Percentiles rank a stretch among this genome's conserved stretches.
These are phyloP conservation scores for Fusarium ramigenum DNA, from an alignment of 2,329 filamentous ascomycete species.

Conservation along the genomic window DNA sequence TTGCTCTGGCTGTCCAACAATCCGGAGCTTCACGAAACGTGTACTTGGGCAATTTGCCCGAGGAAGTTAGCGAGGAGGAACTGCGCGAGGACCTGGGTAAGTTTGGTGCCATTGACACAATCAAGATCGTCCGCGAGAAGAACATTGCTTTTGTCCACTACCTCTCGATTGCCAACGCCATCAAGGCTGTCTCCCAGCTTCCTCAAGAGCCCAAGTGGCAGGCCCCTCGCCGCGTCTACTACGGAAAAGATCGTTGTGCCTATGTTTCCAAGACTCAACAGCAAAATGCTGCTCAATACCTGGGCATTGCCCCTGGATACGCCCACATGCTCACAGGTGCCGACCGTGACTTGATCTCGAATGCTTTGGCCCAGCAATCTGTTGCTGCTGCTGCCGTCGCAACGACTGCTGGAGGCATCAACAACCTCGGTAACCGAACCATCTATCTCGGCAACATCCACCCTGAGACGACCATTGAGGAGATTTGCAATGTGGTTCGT, in stretches of 20 bases:
- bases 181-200: constrained; percentile 96
- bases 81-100: constrained; percentile 94
- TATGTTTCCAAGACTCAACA: constrained; percentile 99
- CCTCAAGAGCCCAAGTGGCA: constrained; percentile 98
- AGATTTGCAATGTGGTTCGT: constrained; percentile 98
- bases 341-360: constrained; percentile 96
- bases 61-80: constrained; percentile 91
- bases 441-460: constrained; percentile 99
- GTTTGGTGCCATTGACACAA: constrained; percentile 94
- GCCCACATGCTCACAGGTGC: constrained; percentile 96
- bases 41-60: constrained; percentile 91
- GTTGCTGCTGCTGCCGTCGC: constrained; percentile 96
- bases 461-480: constrained; percentile 97
- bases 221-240: constrained; percentile 93
- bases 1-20: constrained; percentile 96
- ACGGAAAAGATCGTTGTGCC: constrained; percentile 97
- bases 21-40: constrained; percentile 97
- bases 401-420: constrained; percentile 94
- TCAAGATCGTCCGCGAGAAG: constrained; percentile 98
- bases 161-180: constrained; percentile 94
- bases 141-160: constrained; percentile 98
- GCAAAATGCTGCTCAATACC: constrained; percentile 97
- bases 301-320: constrained; percentile 96
- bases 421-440: constrained; percentile 96
- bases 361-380: constrained; percentile 94